Evolutionary conservation across 805 yeast species (phyloP), one percentile per base, ranked within the genome.

Genomic region (Ogataea zsoltii): DNA sequence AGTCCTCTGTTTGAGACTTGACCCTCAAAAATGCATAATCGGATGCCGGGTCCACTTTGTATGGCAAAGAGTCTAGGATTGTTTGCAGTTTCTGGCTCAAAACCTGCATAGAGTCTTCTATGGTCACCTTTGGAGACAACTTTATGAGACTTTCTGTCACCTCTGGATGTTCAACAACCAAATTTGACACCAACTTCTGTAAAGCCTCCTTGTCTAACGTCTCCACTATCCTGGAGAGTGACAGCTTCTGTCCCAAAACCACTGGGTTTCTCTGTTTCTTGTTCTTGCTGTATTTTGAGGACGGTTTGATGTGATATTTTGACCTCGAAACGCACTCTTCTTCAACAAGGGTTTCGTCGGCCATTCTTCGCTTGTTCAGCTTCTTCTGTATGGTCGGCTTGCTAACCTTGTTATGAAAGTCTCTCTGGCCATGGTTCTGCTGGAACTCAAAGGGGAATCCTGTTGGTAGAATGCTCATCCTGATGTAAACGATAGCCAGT

Each of bases 1-100:
- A 87, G 54, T 85, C 94, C 47, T 77, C 77, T 50, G 87, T 75
- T 46, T 71, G 66, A 6, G 85, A 78, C 57, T 85, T 81, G 30
- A 89, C 86, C 45, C 96, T 72, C 46, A 85, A 66, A 61, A 80
- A 88, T 4, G 91, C 80, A 59, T 88, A 88, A 62, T 88, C 96
- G 38, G 85, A 79, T 30, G 76, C 71, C 9, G 75, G 71, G 55
- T 86, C 90, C 51, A 88, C 88, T 53, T 83, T 82, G 62, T 85
- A 88, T 1, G 96, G 96, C 52, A 89, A 65, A 48, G 75, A 72
- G 9, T 62, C 61, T 16, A 67, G 55, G 21, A 87, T 76, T 4
- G 58, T 60, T 16, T 71, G 60, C 38, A 77, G 67, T 56, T 81
- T 79, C 6, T 59, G 55, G 31, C 68, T 62, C 42, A 89, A 68